Base-by-base conservation (phyloP, 306 rosid species). In the Coriaria nepalensis region DNA sequence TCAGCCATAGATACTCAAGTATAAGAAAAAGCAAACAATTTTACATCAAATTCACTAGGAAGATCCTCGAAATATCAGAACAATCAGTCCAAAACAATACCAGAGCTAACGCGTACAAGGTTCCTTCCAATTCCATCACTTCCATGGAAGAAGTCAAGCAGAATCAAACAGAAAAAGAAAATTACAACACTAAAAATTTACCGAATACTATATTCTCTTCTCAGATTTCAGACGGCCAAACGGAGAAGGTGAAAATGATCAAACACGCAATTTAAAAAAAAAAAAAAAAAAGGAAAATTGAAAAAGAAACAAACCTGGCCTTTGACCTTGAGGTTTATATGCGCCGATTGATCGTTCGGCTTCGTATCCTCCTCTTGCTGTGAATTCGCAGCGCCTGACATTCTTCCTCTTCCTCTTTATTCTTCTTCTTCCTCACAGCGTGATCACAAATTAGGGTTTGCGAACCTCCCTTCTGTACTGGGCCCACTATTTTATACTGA, bases 311-410 rank as follows among this genome's bases (percentile, higher is more conserved):
- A 50, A 62, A 85, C 95, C 93, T 85, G 93, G 46, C 93, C 80
- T 59, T 80, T 80, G 59, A 85, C 95, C 66, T 80, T 85, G 52
- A 85, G 66, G 43, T 78, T 73, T 76, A 85, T 80, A 71, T 78
- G 87, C 7, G 70, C 73, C 0, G 66, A 13, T 55, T 75, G 83
- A 57, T 72, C 79, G 35, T 53, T 63, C 32, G 86, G 90, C 61
- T 83, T 83, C 79, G 72, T 83, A 49, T 83, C 94, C 57, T 80
- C 90, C 59, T 80, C 86, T 7, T 63, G 65, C 44, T 66, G 73
- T 36, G 70, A 43, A 33, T 63, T 75, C 2, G 73, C 60, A 7
- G 54, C 55, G 6, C 70, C 81, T 8, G 84, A 78, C 94, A 77
- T 76, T 42, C 55, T 46, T 68, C 59, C 29, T 13, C 33, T 37